phyloP scores from a whole-genome alignment of 805 yeast genomes.

The Starmerella bombicola region DNA sequence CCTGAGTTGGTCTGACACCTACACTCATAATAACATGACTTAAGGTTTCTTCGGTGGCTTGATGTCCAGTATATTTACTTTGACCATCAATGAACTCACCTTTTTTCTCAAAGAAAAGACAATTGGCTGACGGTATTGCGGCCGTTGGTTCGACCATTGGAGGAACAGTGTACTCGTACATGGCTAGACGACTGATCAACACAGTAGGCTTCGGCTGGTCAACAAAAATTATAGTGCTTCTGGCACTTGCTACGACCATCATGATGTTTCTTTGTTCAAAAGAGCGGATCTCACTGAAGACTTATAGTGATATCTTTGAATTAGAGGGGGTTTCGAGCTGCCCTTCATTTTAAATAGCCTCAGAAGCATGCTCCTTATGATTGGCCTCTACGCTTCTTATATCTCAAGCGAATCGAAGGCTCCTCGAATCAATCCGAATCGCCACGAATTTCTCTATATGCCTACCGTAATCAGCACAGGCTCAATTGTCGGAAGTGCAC shows the following conservation, averaged over 20 bases:
- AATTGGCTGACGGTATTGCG: constrained; percentile 36
- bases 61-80: constrained; percentile 35
- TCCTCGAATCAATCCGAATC: constrained; percentile 18
- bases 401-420: constrained; percentile 29
- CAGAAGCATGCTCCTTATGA: constrained; percentile 24
- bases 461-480: constrained; percentile 30
- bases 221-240: constrained; percentile 37
- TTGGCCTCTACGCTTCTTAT: constrained; percentile 28
- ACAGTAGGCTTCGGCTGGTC: constrained; percentile 45
- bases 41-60: constrained; percentile 41
- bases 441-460: constrained; percentile 23
- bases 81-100: constrained; percentile 36
- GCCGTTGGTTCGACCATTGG: constrained; percentile 44
- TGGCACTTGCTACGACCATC: constrained; percentile 28
- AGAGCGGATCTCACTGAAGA: constrained; percentile 26
- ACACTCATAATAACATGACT: constrained; percentile 41
- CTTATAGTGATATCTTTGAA: constrained; percentile 22
- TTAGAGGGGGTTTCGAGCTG: constrained; percentile 24
- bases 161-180: constrained; percentile 38
- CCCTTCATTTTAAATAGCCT: constrained; percentile 21
- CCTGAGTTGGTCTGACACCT: constrained; percentile 29
- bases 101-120: constrained; percentile 36
- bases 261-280: constrained; percentile 22
- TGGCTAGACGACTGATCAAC: constrained; percentile 33
- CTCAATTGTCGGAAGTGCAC: constrained; percentile 39